Conservation (phyloP, 176 grass and related monocot genomes). For the Aegilops longissima region DNA sequence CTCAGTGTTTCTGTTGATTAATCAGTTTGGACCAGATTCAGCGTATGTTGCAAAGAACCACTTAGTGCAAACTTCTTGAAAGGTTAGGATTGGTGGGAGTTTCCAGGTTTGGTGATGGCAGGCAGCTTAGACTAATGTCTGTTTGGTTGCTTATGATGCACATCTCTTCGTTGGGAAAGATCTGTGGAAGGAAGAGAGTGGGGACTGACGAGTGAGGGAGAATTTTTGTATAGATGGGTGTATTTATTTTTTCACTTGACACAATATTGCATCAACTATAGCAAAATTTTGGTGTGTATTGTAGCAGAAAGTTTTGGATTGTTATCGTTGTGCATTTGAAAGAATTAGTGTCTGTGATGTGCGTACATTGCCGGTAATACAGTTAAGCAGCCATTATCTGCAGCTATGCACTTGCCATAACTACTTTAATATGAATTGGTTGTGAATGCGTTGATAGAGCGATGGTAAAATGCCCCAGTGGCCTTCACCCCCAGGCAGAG, state of each 20-base stretch:
- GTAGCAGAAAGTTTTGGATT: constrained; percentile 15
- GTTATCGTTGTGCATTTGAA: neutral
- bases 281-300: neutral
- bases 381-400: neutral
- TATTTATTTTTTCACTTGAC: neutral
- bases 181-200: neutral
- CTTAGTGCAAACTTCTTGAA: neutral
- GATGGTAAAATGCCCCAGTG: neutral
- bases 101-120: neutral
- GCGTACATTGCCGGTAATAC: neutral
- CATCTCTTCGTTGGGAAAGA: neutral
- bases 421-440: neutral
- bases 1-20: constrained; percentile 5
- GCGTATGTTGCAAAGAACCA: neutral
- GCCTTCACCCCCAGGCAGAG: neutral
- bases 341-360: neutral
- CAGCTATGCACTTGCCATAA: neutral
- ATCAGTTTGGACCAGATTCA: neutral
- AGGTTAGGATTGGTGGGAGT: neutral
- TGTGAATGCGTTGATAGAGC: neutral
- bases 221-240: neutral
- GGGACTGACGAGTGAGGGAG: neutral
- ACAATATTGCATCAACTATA: neutral
- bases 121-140: neutral
- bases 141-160: neutral